phyloP scores from a whole-genome alignment of 1,284 basidiomycete genomes.

The Malassezia obtusa region DNA sequence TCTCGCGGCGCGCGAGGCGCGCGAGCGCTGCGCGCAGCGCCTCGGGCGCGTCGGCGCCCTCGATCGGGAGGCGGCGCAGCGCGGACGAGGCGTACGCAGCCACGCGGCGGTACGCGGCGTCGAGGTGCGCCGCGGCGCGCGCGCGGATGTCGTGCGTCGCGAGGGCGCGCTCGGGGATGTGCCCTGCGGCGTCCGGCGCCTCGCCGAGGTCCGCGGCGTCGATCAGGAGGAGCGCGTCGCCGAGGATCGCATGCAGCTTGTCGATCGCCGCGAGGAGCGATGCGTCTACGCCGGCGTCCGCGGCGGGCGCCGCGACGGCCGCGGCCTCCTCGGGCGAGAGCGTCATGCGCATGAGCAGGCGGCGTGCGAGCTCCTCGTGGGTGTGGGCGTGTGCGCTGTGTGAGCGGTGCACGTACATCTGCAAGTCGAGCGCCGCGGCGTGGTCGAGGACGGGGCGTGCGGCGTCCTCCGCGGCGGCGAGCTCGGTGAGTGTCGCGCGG shows the following conservation, averaged over 20 bases:
- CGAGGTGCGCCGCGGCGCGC: conserved; percentile 64
- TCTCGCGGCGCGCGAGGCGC: conserved; percentile 60
- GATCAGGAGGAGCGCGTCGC: conserved; percentile 75
- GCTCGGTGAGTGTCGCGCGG: neutral
- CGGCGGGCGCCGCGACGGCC: conserved; percentile 53
- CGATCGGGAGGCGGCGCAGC: conserved; percentile 57
- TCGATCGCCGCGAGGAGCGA: conserved; percentile 77
- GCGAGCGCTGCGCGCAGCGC: conserved; percentile 65
- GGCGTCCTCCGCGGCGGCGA: neutral
- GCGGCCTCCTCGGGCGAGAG: conserved; percentile 64
- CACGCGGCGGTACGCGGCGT: conserved; percentile 80
- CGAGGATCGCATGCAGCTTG: conserved; percentile 68
- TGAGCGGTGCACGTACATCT: conserved; percentile 6
- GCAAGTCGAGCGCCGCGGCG: conserved; percentile 13
- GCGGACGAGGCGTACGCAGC: conserved; percentile 75
- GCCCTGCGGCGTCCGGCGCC: conserved; percentile 18
- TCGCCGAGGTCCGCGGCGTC: conserved; percentile 63
- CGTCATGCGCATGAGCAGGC: conserved; percentile 77
- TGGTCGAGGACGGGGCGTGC: conserved; percentile 12
- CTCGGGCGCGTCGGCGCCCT: conserved; percentile 61
- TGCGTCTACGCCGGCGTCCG: conserved; percentile 64
- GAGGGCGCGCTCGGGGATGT: neutral
- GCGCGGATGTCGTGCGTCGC: conserved; percentile 1
- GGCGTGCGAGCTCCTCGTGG: conserved; percentile 60
- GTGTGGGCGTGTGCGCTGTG: conserved; percentile 22